These are phyloP conservation scores for Pleurozium schreberi DNA, from an alignment of 225 moss, liverwort and hornwort genomes.

Conservation along the genomic window DNA sequence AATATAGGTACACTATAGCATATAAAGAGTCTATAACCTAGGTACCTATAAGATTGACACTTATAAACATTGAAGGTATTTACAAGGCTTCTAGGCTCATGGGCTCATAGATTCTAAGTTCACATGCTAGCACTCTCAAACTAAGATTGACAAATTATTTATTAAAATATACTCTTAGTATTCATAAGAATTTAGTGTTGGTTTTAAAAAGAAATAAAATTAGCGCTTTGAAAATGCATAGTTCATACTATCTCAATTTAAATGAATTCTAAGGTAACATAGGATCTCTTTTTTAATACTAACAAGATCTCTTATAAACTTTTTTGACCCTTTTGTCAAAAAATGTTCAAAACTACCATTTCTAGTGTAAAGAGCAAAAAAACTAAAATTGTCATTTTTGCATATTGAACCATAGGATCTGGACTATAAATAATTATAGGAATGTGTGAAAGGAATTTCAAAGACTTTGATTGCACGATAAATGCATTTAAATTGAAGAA, in stretches of 20 bases:
- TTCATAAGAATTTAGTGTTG: background rate
- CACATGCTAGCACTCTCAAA: too few species aligned
- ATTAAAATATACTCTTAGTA: background rate
- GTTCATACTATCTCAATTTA: background rate
- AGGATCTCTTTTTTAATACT: fast-evolving
- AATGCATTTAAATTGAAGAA: background rate
- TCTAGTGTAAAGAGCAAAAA: background rate
- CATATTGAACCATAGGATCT: background rate
- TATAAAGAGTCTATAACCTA: too few species aligned
- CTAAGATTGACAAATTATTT: background rate
- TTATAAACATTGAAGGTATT: too few species aligned
- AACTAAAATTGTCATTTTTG: background rate
- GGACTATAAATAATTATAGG: fast-evolving
- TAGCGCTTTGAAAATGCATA: too few species aligned
- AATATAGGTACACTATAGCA: too few species aligned
- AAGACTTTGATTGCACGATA: background rate
- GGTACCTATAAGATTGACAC: too few species aligned
- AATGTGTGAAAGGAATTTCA: background rate
- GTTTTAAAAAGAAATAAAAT: background rate
- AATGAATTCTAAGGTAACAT: background rate
- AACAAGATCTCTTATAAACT: fast-evolving
- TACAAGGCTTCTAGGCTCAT: too few species aligned
- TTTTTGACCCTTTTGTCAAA: background rate
- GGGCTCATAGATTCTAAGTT: too few species aligned
- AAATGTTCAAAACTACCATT: fast-evolving